Evolutionary conservation across 768 basidiomycete genomes (phyloP).

Genomic region (Serpula lacrymans): DNA sequence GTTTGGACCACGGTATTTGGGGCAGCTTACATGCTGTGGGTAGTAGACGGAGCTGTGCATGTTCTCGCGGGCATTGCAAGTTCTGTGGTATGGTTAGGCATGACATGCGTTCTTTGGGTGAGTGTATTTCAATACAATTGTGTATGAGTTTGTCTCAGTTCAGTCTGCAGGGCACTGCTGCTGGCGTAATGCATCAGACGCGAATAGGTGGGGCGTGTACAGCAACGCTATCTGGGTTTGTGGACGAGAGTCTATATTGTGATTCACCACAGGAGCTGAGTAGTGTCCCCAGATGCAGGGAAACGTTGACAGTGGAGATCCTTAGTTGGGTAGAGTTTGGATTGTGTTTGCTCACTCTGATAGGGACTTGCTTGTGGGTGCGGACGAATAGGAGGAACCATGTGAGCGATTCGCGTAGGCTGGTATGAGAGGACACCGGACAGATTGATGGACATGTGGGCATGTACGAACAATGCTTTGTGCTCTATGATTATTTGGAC

Average conservation of each 20-base stretch:
- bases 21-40: constrained; percentile 68
- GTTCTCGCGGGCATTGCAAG: constrained; percentile 75
- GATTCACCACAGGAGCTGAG: constrained; percentile 17
- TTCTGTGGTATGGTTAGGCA: constrained; percentile 68
- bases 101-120: constrained; percentile 69
- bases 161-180: constrained; percentile 53
- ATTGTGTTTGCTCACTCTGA: constrained; percentile 52
- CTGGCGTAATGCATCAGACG: constrained; percentile 66
- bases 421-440: constrained; percentile 30
- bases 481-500: too few species aligned
- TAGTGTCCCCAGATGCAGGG: constrained; percentile 52
- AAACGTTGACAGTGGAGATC: constrained; percentile 69
- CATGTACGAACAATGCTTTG: too few species aligned
- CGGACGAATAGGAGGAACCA: constrained; percentile 34
- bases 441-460: constrained; percentile 22
- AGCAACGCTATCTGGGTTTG: constrained; percentile 27
- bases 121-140: constrained; percentile 14
- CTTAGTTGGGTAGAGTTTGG: constrained; percentile 76
- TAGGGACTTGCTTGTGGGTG: constrained; percentile 54
- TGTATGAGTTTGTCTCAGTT: constrained; percentile 1
- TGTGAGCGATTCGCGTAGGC: constrained; percentile 41
- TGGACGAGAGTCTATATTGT: constrained; percentile 20
- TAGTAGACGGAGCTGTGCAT: constrained; percentile 61
- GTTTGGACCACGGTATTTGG: constrained; percentile 76
- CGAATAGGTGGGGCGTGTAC: constrained; percentile 54